Percentiles rank a stretch among this genome's conserved stretches.
These are phyloP conservation scores for Solanum pimpinellifolium DNA, from an alignment of 257 asterid species.

Conservation along the genomic window DNA sequence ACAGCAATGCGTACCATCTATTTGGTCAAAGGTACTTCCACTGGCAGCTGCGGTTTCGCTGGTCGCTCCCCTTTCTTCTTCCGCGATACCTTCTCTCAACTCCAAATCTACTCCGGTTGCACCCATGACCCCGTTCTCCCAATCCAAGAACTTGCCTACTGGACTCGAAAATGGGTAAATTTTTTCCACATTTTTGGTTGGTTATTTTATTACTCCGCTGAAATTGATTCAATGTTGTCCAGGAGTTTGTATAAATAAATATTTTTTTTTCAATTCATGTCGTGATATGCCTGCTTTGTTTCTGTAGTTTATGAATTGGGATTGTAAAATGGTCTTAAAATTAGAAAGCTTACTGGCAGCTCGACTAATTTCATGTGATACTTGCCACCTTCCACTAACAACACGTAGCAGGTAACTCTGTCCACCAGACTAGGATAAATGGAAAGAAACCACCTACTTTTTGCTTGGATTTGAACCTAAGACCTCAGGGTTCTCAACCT, in stretches of 20 bases:
- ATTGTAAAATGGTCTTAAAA: too few relatives aligned
- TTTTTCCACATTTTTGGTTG: background rate
- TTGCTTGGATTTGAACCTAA: background rate
- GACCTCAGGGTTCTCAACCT: background rate
- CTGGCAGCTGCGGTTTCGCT: conserved; percentile 54
- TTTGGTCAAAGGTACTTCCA: conserved; percentile 27
- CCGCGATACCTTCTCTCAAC: conserved; percentile 55
- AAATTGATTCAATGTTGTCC: background rate
- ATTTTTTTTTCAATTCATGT: too few relatives aligned
- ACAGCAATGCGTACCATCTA: background rate
- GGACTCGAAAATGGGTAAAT: conserved; percentile 75
- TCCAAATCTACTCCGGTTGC: conserved; percentile 27
- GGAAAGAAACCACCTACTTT: background rate
- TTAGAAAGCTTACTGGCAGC: too few relatives aligned
- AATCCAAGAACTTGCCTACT: conserved; percentile 61
- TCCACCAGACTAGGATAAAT: too few relatives aligned
- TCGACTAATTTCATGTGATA: too few relatives aligned
- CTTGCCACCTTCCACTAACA: too few relatives aligned
- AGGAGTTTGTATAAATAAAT: background rate
- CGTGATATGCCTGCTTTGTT: too few relatives aligned
- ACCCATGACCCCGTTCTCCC: conserved; percentile 70
- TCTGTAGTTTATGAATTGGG: too few relatives aligned
- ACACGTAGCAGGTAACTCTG: too few relatives aligned
- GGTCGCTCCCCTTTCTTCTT: conserved; percentile 49
- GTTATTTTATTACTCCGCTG: background rate